Conservation (phyloP, 192 early-diverging fungal genomes). For the Entomortierella parvispora region DNA sequence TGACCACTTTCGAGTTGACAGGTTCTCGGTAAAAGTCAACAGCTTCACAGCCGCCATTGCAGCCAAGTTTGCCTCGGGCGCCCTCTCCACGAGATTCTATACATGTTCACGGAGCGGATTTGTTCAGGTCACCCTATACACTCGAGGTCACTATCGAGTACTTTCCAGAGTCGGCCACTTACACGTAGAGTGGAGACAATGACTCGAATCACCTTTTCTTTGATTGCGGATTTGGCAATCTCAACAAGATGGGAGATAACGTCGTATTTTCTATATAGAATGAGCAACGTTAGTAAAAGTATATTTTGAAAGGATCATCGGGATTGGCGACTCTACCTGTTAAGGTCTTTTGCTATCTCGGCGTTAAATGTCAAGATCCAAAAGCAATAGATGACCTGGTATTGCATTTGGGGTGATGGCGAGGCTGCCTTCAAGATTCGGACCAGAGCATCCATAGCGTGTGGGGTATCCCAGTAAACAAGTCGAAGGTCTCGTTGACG, state of each 20-base stretch:
- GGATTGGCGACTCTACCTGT: no score
- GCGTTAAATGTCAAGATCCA: conserved; percentile 92
- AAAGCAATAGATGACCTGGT: conserved; percentile 93
- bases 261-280: conserved; percentile 75
- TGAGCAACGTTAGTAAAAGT: no score
- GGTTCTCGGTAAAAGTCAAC: conserved; percentile 76
- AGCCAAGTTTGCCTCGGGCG: conserved; percentile 81
- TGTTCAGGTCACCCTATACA: not conserved
- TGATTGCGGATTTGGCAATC: conserved; percentile 92
- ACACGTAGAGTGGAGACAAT: conserved; percentile 88
- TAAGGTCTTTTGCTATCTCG: conserved; percentile 75
- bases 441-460: conserved; percentile 70
- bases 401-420: conserved; percentile 92
- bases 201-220: conserved; percentile 97
- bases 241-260: conserved; percentile 87
- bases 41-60: conserved; percentile 89
- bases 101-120: not conserved
- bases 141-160: not conserved
- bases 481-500: conserved; percentile 65
- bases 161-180: not conserved
- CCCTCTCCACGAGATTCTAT: conserved; percentile 81
- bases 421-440: conserved; percentile 66
- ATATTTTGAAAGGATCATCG: no score
- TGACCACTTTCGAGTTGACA: conserved; percentile 87
- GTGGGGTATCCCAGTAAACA: conserved; percentile 67